A percentile compares a stretch with the other conserved stretches of the same genome.
phyloP scores from a whole-genome alignment of 257 asterid species.

The Eucommia ulmoides region DNA sequence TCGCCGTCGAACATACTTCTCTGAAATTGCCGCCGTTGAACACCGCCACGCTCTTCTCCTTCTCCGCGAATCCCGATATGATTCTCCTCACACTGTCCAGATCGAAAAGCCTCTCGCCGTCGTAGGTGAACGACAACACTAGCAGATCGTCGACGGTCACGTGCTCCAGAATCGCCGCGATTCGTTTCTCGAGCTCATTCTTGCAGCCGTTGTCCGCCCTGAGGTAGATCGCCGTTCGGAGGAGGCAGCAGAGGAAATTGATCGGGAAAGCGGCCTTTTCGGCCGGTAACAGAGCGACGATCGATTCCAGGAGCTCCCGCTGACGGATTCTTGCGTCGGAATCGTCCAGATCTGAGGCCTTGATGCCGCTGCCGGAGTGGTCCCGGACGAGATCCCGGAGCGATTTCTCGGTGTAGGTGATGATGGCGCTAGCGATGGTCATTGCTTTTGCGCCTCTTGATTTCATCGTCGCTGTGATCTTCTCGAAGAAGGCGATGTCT shows the following conservation, averaged over 20 bases:
- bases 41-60: conserved; percentile 66
- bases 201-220: conserved; percentile 43
- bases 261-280: conserved; percentile 73
- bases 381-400: conserved; percentile 74
- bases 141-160: conserved; percentile 71
- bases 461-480: conserved; percentile 49
- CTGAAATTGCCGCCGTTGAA: conserved; percentile 58
- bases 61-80: conserved; percentile 66
- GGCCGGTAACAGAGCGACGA: conserved; percentile 47
- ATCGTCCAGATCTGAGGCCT: conserved; percentile 16
- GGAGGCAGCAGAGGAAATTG: conserved; percentile 77
- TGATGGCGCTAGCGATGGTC: conserved; percentile 69
- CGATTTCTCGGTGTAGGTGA: conserved; percentile 64
- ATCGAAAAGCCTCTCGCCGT: conserved; percentile 75
- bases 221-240: conserved; percentile 68
- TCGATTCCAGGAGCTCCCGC: conserved; percentile 54
- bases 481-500: conserved; percentile 49
- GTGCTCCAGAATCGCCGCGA: conserved; percentile 52
- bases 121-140: conserved; percentile 58
- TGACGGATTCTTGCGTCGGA: conserved; percentile 41
- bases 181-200: conserved; percentile 64
- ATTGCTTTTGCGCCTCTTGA: conserved; percentile 65
- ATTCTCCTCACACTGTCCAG: conserved; percentile 84
- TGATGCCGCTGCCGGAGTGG: conserved; percentile 49
- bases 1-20: conserved; percentile 51